phyloP scores from a whole-genome alignment of 257 asterid species.

The Buddleja alternifolia region DNA sequence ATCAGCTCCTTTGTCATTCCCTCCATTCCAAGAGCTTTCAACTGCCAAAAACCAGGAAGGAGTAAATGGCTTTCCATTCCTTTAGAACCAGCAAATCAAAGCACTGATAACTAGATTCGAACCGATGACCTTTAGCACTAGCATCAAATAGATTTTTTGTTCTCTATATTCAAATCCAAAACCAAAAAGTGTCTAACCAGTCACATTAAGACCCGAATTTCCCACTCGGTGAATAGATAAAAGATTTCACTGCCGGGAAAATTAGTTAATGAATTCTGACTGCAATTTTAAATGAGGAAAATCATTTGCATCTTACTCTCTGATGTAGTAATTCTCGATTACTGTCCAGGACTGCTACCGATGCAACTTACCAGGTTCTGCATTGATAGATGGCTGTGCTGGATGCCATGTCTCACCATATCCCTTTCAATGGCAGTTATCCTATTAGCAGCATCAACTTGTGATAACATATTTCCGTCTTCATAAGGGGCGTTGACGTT shows the following conservation, averaged over 20 bases:
- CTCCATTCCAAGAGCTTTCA: slow-evolving; percentile 80
- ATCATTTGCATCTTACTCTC: not conserved
- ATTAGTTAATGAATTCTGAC: not conserved
- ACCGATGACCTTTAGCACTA: not conserved
- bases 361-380: slow-evolving; percentile 65
- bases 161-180: slow-evolving; percentile 4
- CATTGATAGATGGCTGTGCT: slow-evolving; percentile 68
- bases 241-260: not conserved
- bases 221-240: no score
- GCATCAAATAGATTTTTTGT: slow-evolving; percentile 15
- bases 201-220: no score
- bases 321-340: not conserved
- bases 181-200: slow-evolving; percentile 13
- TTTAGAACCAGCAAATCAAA: not conserved
- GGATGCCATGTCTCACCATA: slow-evolving; percentile 75
- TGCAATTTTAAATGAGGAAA: slow-evolving; percentile 5
- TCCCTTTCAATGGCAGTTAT: slow-evolving; percentile 79
- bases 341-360: slow-evolving; percentile 19
- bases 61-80: slow-evolving; percentile 28
- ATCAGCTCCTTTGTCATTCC: slow-evolving; percentile 70
- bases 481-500: slow-evolving; percentile 80
- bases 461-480: slow-evolving; percentile 60
- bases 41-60: slow-evolving; percentile 50
- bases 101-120: not conserved
- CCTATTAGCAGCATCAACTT: slow-evolving; percentile 70